Base-by-base conservation (phyloP, 2,329 filamentous ascomycete genomes). In the Fusarium equiseti region DNA sequence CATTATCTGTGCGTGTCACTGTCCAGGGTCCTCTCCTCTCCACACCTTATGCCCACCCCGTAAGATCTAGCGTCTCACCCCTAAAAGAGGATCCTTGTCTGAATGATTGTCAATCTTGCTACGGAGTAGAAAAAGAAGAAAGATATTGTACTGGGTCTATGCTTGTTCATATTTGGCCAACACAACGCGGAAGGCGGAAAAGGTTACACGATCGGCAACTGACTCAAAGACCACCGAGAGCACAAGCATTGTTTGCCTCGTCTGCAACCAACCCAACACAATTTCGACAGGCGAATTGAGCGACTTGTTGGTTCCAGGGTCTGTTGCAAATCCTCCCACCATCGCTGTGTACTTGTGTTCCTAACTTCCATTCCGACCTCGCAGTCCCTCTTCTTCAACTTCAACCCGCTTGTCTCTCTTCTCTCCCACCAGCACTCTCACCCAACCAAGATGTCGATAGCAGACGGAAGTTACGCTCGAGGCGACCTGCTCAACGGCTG, bases 401-500 rank as follows among this genome's bases (percentile, higher is more conserved):
- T 43, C 27, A 18, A 20, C 16, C 26, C 9, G 8, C 9, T 49
- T 44, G n/a, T 40, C 24, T 22, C 20, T 15, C 18, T 20, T 22
- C 48, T 35, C 20, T 22, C 20, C 9, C 29, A 50, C 18, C 48
- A 24, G 24, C 9, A 31, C 8, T n/a, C 16, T 20, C 18, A 31
- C 4, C 1, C 8, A 32, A 6, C 40, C 35, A n/a, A 59, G 11
- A 72, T 73, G 67, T 66, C 71, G 16, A 68, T 71, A 51, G 55
- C 55, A 42, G 35, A 35, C 15, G 67, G 67, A 6, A 44, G 42
- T 10, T 73, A 71, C 49, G 71, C 71, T 6, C 63, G 67, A 50
- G 71, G 71, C 9, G 67, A 69, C 16, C 71, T 73, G n/a, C 67
- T 73, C 1, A 62, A 63, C 9, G 71, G 70, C 3, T 73, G 71